A percentile compares a stretch with the other conserved stretches of the same genome.
Conservation (phyloP, 83 land plant genomes). For the Thuja plicata region DNA sequence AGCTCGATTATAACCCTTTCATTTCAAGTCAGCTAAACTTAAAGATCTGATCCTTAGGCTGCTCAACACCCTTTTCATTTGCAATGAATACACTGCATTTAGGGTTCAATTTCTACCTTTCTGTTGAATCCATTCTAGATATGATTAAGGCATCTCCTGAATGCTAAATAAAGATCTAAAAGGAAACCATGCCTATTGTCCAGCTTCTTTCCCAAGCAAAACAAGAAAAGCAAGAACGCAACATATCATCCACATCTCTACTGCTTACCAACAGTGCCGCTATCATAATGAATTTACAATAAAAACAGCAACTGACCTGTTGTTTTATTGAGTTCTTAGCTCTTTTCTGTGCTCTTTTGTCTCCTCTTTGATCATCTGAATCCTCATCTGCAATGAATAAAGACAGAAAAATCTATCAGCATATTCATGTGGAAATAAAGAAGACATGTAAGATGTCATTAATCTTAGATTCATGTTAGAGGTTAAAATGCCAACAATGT, state of each 20-base stretch:
- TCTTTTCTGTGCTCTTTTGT: constrained; percentile 23
- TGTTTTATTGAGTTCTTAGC: constrained; percentile 19
- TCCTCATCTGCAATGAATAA: constrained; percentile 32
- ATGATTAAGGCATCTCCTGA: background rate
- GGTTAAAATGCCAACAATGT: background rate
- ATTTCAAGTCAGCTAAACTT: background rate
- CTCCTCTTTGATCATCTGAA: constrained; percentile 14
- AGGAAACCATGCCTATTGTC: background rate
- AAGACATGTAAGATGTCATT: background rate
- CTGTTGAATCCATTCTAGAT: background rate
- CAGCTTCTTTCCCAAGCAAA: background rate
- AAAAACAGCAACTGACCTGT: constrained; percentile 1
- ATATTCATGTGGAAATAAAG: background rate
- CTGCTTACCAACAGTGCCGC: background rate
- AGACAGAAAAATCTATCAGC: background rate
- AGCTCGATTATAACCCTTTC: background rate
- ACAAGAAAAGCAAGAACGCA: background rate
- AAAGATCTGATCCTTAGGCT: background rate
- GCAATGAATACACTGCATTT: background rate
- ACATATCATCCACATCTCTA: background rate
- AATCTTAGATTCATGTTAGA: background rate
- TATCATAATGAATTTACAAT: background rate
- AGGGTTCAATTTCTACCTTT: constrained; percentile 1
- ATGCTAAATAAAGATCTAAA: background rate
- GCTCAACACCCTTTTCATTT: background rate